A percentile compares a stretch with the other conserved stretches of the same genome.
These are phyloP conservation scores for Parascedosporium putredinis DNA, from an alignment of 2,329 filamentous ascomycete genomes.

Conservation along the genomic window DNA sequence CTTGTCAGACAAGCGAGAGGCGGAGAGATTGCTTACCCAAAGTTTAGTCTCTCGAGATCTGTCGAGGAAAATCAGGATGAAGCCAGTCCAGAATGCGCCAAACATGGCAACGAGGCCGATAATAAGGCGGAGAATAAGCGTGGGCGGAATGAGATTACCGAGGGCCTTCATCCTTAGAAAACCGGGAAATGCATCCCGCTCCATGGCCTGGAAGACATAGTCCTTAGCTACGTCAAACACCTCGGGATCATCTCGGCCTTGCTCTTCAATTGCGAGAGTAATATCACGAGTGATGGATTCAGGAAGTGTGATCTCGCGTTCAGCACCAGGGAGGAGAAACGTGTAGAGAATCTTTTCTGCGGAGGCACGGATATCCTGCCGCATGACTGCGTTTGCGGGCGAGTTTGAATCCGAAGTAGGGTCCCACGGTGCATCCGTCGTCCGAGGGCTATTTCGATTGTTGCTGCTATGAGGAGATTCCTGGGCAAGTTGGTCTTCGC, in stretches of 20 bases:
- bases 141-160: conserved; percentile 88
- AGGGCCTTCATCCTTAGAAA: conserved; percentile 92
- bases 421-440: conserved; percentile 44
- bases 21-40: conserved; percentile 55
- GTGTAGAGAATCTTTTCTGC: conserved; percentile 99
- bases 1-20: background rate
- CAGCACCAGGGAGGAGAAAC: conserved; percentile 85
- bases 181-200: conserved; percentile 95
- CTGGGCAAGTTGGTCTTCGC: conserved; percentile 48
- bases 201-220: conserved; percentile 99
- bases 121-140: conserved; percentile 75
- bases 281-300: conserved; percentile 79
- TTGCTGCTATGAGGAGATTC: conserved; percentile 44
- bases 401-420: conserved; percentile 69
- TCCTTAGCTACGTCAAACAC: conserved; percentile 97
- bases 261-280: conserved; percentile 78
- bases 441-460: conserved; percentile 41
- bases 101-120: conserved; percentile 80
- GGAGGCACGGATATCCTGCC: conserved; percentile 81
- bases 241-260: conserved; percentile 88
- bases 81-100: conserved; percentile 86
- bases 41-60: conserved; percentile 62
- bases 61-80: conserved; percentile 85
- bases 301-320: conserved; percentile 90
- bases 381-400: conserved; percentile 71